Evolutionary conservation across 176 grass and related monocot species (phyloP).

Genomic region (Tillandsia fasciculata): DNA sequence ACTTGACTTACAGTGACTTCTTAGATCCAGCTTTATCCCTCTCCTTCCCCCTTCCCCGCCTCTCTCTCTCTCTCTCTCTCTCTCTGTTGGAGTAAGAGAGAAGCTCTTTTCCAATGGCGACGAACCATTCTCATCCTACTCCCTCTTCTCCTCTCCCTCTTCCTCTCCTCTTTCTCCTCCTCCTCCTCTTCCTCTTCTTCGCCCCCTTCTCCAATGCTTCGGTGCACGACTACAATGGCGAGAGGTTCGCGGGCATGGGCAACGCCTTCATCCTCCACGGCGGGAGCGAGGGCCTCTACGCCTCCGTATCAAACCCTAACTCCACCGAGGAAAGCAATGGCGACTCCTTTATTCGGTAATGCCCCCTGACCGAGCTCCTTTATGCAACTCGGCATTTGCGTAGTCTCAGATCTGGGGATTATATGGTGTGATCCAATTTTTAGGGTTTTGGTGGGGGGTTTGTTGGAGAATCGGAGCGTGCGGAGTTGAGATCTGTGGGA

Average conservation of each 20-base stretch:
- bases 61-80: too few relatives aligned
- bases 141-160: constrained; percentile 12
- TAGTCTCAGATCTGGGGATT: background rate
- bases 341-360: constrained; percentile 87
- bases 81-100: too few relatives aligned
- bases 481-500: too few relatives aligned
- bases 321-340: constrained; percentile 20
- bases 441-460: background rate
- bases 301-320: constrained; percentile 35
- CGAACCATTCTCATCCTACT: too few relatives aligned
- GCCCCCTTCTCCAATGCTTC: constrained; percentile 42
- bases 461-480: too few relatives aligned
- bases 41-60: too few relatives aligned
- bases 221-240: constrained; percentile 77
- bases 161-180: background rate
- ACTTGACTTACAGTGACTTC: too few relatives aligned
- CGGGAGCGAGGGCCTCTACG: constrained; percentile 97
- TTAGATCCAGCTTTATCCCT: too few relatives aligned
- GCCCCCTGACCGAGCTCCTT: background rate
- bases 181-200: constrained; percentile 28
- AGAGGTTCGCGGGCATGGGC: constrained; percentile 59
- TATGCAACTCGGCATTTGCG: constrained; percentile 6
- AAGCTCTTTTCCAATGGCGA: constrained; percentile 18
- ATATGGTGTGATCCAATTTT: constrained; percentile 3
- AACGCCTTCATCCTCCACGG: constrained; percentile 93